Base-by-base conservation (phyloP, 164 flowering plant genomes). In the Tetrastigma voinierianum region DNA sequence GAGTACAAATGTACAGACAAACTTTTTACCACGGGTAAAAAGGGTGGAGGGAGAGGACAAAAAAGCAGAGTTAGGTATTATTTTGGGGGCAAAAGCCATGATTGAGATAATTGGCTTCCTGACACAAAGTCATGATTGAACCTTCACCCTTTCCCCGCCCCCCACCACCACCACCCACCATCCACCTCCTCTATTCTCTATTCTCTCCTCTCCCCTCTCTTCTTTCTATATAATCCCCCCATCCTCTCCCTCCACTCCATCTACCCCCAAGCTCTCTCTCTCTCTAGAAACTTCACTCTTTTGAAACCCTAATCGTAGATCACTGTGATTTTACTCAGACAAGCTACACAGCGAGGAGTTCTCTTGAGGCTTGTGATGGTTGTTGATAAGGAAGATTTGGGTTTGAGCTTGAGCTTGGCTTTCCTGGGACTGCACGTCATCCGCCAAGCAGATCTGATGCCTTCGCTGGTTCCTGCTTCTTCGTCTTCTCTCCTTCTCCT, bases 311-410 rank as follows among this genome's bases (percentile, higher is more conserved):
- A 49, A 17, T 24, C 40, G 6, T 45, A 45, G 1, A 25, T 25
- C 15, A 14, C 45, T 14, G 52, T 14, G n/a, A 49, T n/a, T n/a
- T 14, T 12, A 14, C 15, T 49, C 52, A 49, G n/a, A 14, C n/a
- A 49, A 14, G n/a, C 52, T 49, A 12, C 52, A 49, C 15, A 15
- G 52, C 15, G 0, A 49, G n/a, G 52, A 15, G 15, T 14, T 49
- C n/a, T 49, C 14, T 49, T 49, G 15, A n/a, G 59, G 16, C 23
- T 11, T 2, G 15, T 5, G 23, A 82, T 79, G 87, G 76, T 78
- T 78, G 77, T 78, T 61, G 89, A 67, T 19, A 89, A 79, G 51
- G 91, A 88, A 54, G 93, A 89, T 74, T 72, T 93, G 66, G 91
- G 95, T 23, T 70, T 93, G 81, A 86, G 88, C 57, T 73, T 90